A percentile compares a stretch with the other conserved stretches of the same genome.
These are phyloP conservation scores for Magnaporthiopsis rhizophila DNA, from an alignment of 2,329 filamentous ascomycete genomes.

Conservation along the genomic window DNA sequence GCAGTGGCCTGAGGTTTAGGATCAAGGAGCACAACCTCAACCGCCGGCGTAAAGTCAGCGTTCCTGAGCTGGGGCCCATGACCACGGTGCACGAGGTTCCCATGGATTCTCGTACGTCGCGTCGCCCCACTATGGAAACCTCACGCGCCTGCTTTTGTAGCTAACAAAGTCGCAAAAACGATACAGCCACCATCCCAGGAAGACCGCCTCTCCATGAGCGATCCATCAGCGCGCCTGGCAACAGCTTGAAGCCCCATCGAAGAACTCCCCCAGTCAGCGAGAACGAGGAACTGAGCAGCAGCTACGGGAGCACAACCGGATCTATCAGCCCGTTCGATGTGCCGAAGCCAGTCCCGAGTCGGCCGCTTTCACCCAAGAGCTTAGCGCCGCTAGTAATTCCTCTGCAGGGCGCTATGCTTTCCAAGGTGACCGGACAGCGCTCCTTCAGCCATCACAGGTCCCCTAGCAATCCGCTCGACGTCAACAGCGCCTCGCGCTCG, in stretches of 20 bases:
- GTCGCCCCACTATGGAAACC: conserved; percentile 10
- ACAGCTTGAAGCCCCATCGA: conserved; percentile 36
- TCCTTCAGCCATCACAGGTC: conserved; percentile 38
- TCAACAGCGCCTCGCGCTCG: conserved; percentile 24
- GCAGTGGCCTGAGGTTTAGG: conserved; percentile 38
- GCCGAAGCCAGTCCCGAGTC: conserved; percentile 15
- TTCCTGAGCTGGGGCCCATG: conserved; percentile 59
- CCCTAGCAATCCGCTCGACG: conserved; percentile 34
- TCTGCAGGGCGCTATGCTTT: conserved; percentile 21
- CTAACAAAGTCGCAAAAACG: conserved; percentile 13
- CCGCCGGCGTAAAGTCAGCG: conserved; percentile 54
- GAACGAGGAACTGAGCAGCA: conserved; percentile 21
- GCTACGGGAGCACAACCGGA: conserved; percentile 16
- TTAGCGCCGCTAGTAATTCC: conserved; percentile 53
- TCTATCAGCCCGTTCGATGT: conserved; percentile 12
- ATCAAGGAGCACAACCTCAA: conserved; percentile 50
- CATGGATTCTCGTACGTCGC: conserved; percentile 61
- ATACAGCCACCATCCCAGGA: conserved; percentile 58
- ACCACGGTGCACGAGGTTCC: conserved; percentile 58
- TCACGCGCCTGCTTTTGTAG: neutral
- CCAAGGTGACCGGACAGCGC: conserved; percentile 27
- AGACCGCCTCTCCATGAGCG: conserved; percentile 57
- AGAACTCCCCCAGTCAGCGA: conserved; percentile 19
- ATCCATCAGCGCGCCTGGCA: conserved; percentile 53
- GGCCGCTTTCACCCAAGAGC: conserved; percentile 42